Conservation (phyloP, 2,329 filamentous ascomycete species). For the Cadophora sp. region DNA sequence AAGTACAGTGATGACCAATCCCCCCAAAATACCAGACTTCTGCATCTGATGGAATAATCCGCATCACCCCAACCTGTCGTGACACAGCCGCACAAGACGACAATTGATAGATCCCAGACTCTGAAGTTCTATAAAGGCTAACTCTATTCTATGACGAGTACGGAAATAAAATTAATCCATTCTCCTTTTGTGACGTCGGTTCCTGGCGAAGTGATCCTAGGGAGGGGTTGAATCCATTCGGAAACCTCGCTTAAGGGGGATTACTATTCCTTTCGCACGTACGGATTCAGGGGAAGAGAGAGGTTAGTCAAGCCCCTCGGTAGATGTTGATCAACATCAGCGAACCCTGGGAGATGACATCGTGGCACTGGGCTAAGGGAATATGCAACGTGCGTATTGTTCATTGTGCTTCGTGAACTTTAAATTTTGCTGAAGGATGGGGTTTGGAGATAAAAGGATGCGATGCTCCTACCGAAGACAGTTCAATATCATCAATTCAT, state of each 20-base stretch:
- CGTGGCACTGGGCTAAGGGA: background rate
- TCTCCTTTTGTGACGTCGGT: background rate
- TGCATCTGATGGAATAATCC: conserved; percentile 4
- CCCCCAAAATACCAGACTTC: background rate
- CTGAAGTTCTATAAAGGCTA: too few relatives aligned
- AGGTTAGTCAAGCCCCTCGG: background rate
- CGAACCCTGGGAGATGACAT: background rate
- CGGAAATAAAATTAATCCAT: too few relatives aligned
- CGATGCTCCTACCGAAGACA: background rate
- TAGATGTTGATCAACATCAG: background rate
- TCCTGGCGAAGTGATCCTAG: background rate
- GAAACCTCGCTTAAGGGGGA: background rate
- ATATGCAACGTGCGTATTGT: conserved; percentile 6
- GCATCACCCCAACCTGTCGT: background rate
- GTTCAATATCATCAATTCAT: too few relatives aligned
- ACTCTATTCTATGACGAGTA: too few relatives aligned
- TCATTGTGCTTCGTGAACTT: background rate
- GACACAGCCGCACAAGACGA: too few relatives aligned
- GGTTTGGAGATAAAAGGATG: background rate
- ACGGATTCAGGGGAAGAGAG: background rate
- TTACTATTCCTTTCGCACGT: conserved; percentile 1
- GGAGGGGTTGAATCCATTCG: background rate
- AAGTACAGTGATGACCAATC: background rate
- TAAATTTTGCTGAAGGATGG: background rate
- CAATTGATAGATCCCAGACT: too few relatives aligned